phyloP scores from a whole-genome alignment of 129 eudicot genomes.

The Saussurea involucrata region DNA sequence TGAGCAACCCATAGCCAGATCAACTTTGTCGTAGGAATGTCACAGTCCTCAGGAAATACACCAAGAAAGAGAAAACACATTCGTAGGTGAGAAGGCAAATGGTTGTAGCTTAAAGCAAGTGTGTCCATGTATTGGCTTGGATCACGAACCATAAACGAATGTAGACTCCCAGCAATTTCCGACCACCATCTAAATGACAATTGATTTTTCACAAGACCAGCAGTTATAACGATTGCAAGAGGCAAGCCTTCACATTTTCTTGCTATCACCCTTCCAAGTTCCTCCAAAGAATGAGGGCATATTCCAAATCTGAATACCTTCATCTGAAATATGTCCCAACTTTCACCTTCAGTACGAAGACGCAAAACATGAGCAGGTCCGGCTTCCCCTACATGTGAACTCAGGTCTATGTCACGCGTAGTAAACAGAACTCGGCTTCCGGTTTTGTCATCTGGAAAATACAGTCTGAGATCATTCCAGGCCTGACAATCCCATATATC shows the following conservation, averaged over 20 bases:
- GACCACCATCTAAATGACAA: constrained; percentile 1
- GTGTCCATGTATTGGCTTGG: constrained; percentile 20
- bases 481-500: constrained; percentile 26
- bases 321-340: constrained; percentile 23
- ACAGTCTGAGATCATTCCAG: constrained; percentile 20
- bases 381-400: not conserved
- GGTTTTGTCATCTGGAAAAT: constrained; percentile 22
- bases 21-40: constrained; percentile 15
- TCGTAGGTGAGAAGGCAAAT: constrained; percentile 18
- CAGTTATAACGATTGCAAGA: constrained; percentile 28
- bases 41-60: constrained; percentile 19
- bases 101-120: constrained; percentile 28
- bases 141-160: constrained; percentile 12
- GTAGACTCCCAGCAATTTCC: constrained; percentile 3
- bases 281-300: constrained; percentile 3
- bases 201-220: constrained; percentile 8
- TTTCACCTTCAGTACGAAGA: constrained; percentile 2
- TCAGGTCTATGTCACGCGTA: not conserved
- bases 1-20: constrained; percentile 34
- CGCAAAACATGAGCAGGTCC: constrained; percentile 5
- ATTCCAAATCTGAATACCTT: constrained; percentile 2
- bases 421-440: constrained; percentile 26
- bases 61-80: constrained; percentile 31
- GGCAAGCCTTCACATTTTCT: constrained; percentile 31
- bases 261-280: constrained; percentile 12